Evolutionary conservation across 371 early-diverging fungal species (phyloP).

Genomic region (Thermomucor indicae-seudaticae): DNA sequence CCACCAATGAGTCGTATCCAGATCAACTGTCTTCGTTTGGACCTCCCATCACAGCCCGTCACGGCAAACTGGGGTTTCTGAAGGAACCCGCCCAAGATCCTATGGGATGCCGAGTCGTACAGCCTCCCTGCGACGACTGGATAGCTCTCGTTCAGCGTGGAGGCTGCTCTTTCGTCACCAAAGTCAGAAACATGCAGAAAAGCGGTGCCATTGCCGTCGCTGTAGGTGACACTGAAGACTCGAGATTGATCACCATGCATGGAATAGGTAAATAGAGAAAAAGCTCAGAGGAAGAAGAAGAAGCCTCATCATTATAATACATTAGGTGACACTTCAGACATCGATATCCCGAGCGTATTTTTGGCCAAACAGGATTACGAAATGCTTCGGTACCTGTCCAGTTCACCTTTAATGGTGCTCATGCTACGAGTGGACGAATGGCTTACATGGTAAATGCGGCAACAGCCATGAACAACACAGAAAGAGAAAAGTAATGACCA

Average conservation of each 20-base stretch:
- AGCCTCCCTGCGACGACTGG: slow-evolving; percentile 52
- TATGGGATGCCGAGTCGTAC: slow-evolving; percentile 33
- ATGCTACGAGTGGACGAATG: slow-evolving; percentile 22
- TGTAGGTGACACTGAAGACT: slow-evolving; percentile 77
- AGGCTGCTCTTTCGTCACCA: slow-evolving; percentile 81
- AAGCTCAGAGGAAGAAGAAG: background rate
- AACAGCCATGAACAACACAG: background rate
- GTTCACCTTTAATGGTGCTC: slow-evolving; percentile 37
- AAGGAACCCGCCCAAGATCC: slow-evolving; percentile 31
- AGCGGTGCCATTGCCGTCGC: slow-evolving; percentile 86
- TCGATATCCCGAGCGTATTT: slow-evolving; percentile 74
- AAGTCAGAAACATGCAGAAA: slow-evolving; percentile 84
- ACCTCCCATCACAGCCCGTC: slow-evolving; percentile 50
- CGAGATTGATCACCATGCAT: slow-evolving; percentile 84
- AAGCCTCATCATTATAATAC: background rate
- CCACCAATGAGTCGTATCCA: slow-evolving; percentile 50
- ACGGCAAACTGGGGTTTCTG: slow-evolving; percentile 47
- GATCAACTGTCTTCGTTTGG: slow-evolving; percentile 65
- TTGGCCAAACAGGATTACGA: slow-evolving; percentile 62
- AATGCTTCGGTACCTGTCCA: slow-evolving; percentile 37
- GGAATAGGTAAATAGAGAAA: slow-evolving; percentile 54
- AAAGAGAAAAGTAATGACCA: slow-evolving; percentile 2
- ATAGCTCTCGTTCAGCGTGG: slow-evolving; percentile 83
- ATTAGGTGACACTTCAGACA: slow-evolving; percentile 69
- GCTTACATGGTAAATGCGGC: slow-evolving; percentile 25